Evolutionary conservation across 2,329 filamentous ascomycete species (phyloP).

Genomic region (Phaeomoniella chlamydospora): DNA sequence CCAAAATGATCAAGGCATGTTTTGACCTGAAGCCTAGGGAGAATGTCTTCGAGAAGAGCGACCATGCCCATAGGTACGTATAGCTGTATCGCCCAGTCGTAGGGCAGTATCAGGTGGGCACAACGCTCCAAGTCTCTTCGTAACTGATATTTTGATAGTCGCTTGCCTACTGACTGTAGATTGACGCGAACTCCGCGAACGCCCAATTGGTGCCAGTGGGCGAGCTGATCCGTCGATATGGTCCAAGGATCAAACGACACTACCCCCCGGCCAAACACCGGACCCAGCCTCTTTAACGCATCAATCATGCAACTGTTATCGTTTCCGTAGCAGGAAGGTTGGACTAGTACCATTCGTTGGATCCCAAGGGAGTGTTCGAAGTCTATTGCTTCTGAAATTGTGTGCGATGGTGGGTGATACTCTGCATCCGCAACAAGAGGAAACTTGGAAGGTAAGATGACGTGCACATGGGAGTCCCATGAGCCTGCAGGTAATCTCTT

Average conservation of each 20-base stretch:
- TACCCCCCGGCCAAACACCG: slow-evolving; percentile 36
- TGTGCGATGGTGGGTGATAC: slow-evolving; percentile 37
- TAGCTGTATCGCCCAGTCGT: slow-evolving; percentile 44
- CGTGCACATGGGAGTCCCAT: slow-evolving; percentile 53
- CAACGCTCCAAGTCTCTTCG: slow-evolving; percentile 28
- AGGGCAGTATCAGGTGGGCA: slow-evolving; percentile 32
- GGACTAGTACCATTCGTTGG: slow-evolving; percentile 42
- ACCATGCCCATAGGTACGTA: slow-evolving; percentile 40
- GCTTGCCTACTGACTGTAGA: slow-evolving; percentile 36
- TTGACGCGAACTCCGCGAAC: slow-evolving; percentile 47
- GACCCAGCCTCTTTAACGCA: slow-evolving; percentile 34
- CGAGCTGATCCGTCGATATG: slow-evolving; percentile 23
- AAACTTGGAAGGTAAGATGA: slow-evolving; percentile 38
- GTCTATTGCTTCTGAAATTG: slow-evolving; percentile 32
- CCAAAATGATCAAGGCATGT: slow-evolving; percentile 49
- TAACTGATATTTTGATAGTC: slow-evolving; percentile 25
- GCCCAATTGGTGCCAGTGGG: slow-evolving; percentile 40
- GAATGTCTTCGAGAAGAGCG: slow-evolving; percentile 31
- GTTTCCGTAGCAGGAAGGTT: slow-evolving; percentile 46
- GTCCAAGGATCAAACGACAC: slow-evolving; percentile 38
- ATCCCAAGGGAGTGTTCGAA: slow-evolving; percentile 40
- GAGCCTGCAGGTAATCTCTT: slow-evolving; percentile 25
- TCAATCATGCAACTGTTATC: slow-evolving; percentile 47
- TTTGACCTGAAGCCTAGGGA: slow-evolving; percentile 32
- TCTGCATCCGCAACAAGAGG: slow-evolving; percentile 31